Evolutionary conservation across 352 stramenopile species (phyloP).

Genomic region (Globisporangium parvum): DNA sequence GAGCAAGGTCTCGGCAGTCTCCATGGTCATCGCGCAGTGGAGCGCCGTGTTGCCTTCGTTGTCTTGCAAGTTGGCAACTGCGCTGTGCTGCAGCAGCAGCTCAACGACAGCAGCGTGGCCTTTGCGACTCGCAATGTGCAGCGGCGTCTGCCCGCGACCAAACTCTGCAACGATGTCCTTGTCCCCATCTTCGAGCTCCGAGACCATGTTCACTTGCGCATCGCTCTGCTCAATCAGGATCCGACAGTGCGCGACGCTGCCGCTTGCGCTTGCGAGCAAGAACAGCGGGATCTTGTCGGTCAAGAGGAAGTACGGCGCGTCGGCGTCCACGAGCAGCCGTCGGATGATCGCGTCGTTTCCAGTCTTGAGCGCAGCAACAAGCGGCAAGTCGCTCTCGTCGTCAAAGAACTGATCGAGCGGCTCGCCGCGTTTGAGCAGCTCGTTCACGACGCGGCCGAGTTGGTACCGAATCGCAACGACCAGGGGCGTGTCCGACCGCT

Average conservation of each 20-base stretch:
- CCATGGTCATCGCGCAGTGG: constrained; percentile 59
- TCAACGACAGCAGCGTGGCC: constrained; percentile 57
- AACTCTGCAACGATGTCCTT: constrained; percentile 74
- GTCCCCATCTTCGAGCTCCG: constrained; percentile 64
- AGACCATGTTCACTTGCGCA: constrained; percentile 76
- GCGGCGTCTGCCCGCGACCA: constrained; percentile 58
- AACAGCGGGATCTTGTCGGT: constrained; percentile 77
- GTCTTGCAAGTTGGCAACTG: constrained; percentile 69
- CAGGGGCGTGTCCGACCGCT: constrained; percentile 56
- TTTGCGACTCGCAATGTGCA: constrained; percentile 73
- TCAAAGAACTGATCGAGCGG: constrained; percentile 36
- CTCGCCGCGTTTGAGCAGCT: constrained; percentile 51
- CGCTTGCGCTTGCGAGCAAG: constrained; percentile 63
- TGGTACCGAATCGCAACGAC: constrained; percentile 79
- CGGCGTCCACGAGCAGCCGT: constrained; percentile 61
- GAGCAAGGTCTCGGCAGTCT: constrained; percentile 60
- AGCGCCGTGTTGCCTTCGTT: constrained; percentile 78
- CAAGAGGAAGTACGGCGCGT: constrained; percentile 62
- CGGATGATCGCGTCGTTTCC: constrained; percentile 74
- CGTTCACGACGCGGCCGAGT: constrained; percentile 71
- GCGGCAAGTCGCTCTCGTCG: constrained; percentile 51
- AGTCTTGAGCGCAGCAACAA: constrained; percentile 63
- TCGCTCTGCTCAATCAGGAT: constrained; percentile 55
- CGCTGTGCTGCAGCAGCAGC: constrained; percentile 57
- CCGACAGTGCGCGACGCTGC: constrained; percentile 63